Evolutionary conservation across 2,329 filamentous ascomycete genomes (phyloP), one percentile per base, ranked within the genome.

Genomic region (Arthrobotrys sphaeroides): DNA sequence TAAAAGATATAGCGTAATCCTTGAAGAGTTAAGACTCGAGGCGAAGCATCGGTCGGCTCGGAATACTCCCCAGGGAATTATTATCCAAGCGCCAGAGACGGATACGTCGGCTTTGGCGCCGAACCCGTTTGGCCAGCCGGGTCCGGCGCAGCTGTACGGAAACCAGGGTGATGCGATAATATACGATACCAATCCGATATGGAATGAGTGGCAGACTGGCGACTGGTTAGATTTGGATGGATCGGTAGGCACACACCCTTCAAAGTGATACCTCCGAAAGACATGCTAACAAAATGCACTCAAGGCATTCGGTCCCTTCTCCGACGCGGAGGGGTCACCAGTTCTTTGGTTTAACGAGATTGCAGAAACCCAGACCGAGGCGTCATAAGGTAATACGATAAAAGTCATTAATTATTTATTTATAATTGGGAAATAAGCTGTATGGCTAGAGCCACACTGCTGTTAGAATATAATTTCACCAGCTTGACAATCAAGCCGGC

Each of bases 1-100:
- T 53, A 82, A 84, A 5, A 82, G 84, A 40, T 85, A 86, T 47
- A 83, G 83, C 28, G 85, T 85, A 55, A 85, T 85, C 45, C 77
- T 86, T 7, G 84, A 84, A 51, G 84, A 85, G 65, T 76, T 85
- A 20, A 80, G 84, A 43, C 78, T 81, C 5, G 84, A 85, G 65
- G 84, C 76, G 12, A 77, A 66, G n/a, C 45, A 76, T 31, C 36
- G 73, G 20, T 81, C 76, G 62, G 42, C 64, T 6, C 61, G 65
- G 20, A 74, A 70, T 36, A 51, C 72, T 12, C 26, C 74, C 22
- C 45, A 38, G 40, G 20, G 31, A 42, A 28, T 40, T 18, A 18
- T 62, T 28, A 12, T 55, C 12, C 28, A 69, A 60, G 42, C 57
- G 24, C 20, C 60, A 28, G 24, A 43, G n/a, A 13, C 61, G 47